phyloP scores from a whole-genome alignment of 2,329 filamentous ascomycete genomes.

The Pyrenochaeta sp. region DNA sequence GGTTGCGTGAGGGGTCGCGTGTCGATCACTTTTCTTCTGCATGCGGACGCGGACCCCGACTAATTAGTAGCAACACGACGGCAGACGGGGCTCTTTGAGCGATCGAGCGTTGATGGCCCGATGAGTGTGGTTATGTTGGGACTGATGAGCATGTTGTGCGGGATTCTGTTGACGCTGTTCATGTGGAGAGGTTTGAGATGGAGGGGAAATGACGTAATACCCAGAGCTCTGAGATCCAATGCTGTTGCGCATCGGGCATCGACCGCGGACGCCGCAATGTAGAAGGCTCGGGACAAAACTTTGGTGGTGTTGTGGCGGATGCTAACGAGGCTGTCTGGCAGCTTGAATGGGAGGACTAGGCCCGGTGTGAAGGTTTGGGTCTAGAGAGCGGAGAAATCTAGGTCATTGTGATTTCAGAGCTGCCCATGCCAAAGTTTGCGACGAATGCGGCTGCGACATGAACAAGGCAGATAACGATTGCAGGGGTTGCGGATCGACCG shows the following conservation, averaged over 20 bases:
- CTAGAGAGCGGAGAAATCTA: neutral
- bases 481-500: constrained; percentile 13
- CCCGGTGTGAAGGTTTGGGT: too few species aligned
- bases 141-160: neutral
- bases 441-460: constrained; percentile 1
- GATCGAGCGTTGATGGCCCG: neutral
- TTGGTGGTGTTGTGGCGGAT: neutral
- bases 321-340: neutral
- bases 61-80: neutral
- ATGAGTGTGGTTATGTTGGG: neutral
- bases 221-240: neutral
- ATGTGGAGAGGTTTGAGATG: neutral
- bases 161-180: neutral
- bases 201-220: neutral
- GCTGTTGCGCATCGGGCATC: neutral
- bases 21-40: constrained; percentile 1
- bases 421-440: constrained; percentile 2
- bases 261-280: neutral
- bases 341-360: neutral
- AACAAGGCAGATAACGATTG: neutral
- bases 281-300: neutral
- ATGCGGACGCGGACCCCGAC: neutral
- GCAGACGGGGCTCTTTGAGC: neutral
- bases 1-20: neutral
- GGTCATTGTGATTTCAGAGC: constrained; percentile 12